Base-by-base conservation (phyloP, 805 yeast species). In the Yamadazyma tumulicola region DNA sequence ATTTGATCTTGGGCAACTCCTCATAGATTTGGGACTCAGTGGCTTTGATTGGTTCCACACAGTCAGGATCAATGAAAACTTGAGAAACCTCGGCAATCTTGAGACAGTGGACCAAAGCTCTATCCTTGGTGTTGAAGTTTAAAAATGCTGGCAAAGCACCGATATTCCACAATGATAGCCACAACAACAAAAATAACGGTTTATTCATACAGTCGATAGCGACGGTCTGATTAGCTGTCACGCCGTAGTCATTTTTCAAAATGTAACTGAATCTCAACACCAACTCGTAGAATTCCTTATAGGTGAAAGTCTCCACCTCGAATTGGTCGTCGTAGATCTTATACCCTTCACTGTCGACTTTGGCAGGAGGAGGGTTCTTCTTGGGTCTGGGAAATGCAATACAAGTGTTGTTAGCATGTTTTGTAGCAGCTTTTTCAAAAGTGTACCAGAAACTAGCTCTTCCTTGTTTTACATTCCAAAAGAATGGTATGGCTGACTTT, bases 141-240 rank as follows among this genome's bases (percentile, higher is more conserved):
- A 91, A 63, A 48, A 91, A 83, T 0, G 95, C 88, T 0, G 96
- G 96, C 6, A 72, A 58, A 1, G 95, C 96, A 27, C 97, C 97
- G 35, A 89, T 69, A 49, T 86, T 85, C 96, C 96, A 89, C 31
- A 84, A 60, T 0, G 96, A 84, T 35, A 85, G 69, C 95, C 96
- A 85, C 26, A 84, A 54, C 35, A 88, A 70, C 11, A 89, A 59
- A 49, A 85, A 85, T 42, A 87, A 64, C 2, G 96, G 95, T 53
- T 83, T 86, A 59, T 89, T 89, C 51, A 85, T 81, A 52, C 77
- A 82, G 49, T 81, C 81, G 28, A 91, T 49, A 0, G 85, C 94
- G 29, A 91, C 76, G 7, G 79, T 72, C 44, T 85, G 85, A 26
- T 80, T 79, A 10, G 77, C 60, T 13, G 76, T 61, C 23, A 89